A percentile compares a stretch with the other conserved stretches of the same genome.
Conservation (phyloP, 2,329 filamentous ascomycete species). For the Epichloe sp. region DNA sequence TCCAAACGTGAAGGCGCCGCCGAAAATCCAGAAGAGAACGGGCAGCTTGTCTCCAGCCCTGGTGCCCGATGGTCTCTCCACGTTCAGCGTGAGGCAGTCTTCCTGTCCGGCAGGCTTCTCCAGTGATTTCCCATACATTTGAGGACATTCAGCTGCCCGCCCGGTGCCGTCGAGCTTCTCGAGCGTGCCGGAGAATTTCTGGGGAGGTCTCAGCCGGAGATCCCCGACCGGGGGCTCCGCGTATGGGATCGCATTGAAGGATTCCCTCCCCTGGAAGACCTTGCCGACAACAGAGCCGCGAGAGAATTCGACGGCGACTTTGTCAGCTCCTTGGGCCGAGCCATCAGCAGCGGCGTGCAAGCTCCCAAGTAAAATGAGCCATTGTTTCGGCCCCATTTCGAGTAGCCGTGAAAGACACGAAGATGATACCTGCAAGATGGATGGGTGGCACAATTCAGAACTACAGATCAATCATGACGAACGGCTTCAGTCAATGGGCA, state of each 20-base stretch:
- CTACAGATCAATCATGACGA: too few species aligned
- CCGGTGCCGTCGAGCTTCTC: neutral
- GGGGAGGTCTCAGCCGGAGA: neutral
- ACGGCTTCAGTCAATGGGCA: too few species aligned
- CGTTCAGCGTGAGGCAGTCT: conserved; percentile 50
- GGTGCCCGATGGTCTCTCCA: conserved; percentile 45
- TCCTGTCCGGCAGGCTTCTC: conserved; percentile 31
- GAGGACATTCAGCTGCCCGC: neutral
- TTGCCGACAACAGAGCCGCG: too few species aligned
- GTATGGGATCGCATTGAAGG: neutral
- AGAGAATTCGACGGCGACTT: too few species aligned
- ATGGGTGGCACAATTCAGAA: too few species aligned
- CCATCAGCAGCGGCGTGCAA: too few species aligned
- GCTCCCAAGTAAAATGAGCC: too few species aligned
- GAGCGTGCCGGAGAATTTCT: neutral
- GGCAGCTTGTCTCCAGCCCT: conserved; percentile 43
- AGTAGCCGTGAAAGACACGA: too few species aligned
- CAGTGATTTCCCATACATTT: neutral
- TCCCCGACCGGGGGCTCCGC: neutral
- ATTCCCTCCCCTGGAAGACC: too few species aligned
- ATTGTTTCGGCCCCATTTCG: too few species aligned
- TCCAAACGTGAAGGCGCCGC: conserved; percentile 1
- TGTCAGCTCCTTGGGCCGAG: too few species aligned
- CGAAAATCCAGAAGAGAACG: conserved; percentile 29
- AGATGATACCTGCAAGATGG: too few species aligned